Conservation (phyloP, 2,329 filamentous ascomycete species). For the Apiospora phragmitis region DNA sequence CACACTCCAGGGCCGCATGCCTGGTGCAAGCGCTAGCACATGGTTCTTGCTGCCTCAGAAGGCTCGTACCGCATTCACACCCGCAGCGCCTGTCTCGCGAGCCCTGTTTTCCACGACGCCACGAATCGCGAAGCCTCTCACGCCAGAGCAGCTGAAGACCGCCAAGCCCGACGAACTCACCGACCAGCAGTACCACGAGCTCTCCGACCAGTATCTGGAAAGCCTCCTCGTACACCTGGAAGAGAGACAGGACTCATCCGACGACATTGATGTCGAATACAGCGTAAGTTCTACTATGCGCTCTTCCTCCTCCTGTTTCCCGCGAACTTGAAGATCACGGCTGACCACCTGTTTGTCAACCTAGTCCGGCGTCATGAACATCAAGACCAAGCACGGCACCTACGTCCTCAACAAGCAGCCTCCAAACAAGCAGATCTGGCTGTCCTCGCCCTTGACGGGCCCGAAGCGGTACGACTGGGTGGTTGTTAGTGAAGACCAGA, state of each 20-base stretch:
- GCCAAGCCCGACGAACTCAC: conserved; percentile 61
- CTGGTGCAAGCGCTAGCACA: conserved; percentile 1
- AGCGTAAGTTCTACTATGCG: conserved; percentile 57
- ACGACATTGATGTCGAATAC: conserved; percentile 86
- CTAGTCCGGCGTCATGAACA: conserved; percentile 82
- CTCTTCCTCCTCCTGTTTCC: conserved; percentile 9
- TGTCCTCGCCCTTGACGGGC: conserved; percentile 85
- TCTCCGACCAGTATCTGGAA: conserved; percentile 75
- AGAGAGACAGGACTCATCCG: conserved; percentile 68
- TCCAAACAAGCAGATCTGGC: conserved; percentile 96
- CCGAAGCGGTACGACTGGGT: conserved; percentile 96
- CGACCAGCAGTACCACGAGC: conserved; percentile 72
- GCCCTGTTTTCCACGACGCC: conserved; percentile 35
- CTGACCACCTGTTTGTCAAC: neutral
- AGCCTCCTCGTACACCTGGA: conserved; percentile 63
- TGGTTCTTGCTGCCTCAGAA: neutral
- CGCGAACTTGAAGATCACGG: neutral
- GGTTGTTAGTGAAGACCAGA: conserved; percentile 67
- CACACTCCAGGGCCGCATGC: conserved; percentile 24
- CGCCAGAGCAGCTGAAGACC: conserved; percentile 33
- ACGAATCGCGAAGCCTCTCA: conserved; percentile 39
- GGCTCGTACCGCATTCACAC: neutral
- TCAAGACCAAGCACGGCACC: conserved; percentile 69
- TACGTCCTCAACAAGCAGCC: conserved; percentile 99
- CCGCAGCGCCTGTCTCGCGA: neutral